Percentiles rank a stretch among this genome's conserved stretches.
These are phyloP conservation scores for Globisporangium okanoganense DNA, from an alignment of 352 stramenopile species.

Conservation along the genomic window DNA sequence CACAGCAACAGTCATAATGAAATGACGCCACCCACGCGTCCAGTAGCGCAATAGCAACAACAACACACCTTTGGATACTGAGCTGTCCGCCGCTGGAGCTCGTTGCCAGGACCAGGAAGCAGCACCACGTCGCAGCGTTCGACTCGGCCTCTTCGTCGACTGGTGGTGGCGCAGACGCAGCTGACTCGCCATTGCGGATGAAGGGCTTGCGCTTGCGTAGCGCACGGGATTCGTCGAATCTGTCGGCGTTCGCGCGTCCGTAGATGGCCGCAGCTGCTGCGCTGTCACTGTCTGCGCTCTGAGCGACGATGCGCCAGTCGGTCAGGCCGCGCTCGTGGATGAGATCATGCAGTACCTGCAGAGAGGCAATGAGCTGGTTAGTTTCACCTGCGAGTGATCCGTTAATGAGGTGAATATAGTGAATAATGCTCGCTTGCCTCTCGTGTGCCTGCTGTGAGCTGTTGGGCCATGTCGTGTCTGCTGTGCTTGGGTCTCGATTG, in stretches of 20 bases:
- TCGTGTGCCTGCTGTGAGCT: constrained; percentile 2
- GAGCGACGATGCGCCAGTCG: constrained; percentile 27
- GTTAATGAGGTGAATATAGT: not conserved
- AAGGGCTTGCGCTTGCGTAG: constrained; percentile 39
- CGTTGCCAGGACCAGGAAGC: constrained; percentile 37
- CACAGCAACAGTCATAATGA: not conserved
- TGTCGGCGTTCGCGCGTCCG: constrained; percentile 19
- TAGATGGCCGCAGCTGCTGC: constrained; percentile 24
- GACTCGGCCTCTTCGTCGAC: constrained; percentile 5
- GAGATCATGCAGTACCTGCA: constrained; percentile 47
- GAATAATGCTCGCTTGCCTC: not conserved
- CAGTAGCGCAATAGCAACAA: not conserved
- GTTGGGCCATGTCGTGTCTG: not conserved
- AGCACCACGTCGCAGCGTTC: constrained; percentile 15
- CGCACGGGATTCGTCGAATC: constrained; percentile 36
- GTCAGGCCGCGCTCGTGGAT: constrained; percentile 28
- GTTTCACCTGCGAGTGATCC: too few species aligned
- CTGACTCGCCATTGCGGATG: constrained; percentile 27
- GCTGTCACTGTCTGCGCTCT: not conserved
- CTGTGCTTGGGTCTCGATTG: not conserved
- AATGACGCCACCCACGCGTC: not conserved
- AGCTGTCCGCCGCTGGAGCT: constrained; percentile 13
- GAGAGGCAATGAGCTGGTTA: not conserved
- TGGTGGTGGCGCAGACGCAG: not conserved
- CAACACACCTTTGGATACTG: constrained; percentile 36